phyloP scores from a whole-genome alignment of 1,139 yeast species.

The Blastobotrys ciferrii region DNA sequence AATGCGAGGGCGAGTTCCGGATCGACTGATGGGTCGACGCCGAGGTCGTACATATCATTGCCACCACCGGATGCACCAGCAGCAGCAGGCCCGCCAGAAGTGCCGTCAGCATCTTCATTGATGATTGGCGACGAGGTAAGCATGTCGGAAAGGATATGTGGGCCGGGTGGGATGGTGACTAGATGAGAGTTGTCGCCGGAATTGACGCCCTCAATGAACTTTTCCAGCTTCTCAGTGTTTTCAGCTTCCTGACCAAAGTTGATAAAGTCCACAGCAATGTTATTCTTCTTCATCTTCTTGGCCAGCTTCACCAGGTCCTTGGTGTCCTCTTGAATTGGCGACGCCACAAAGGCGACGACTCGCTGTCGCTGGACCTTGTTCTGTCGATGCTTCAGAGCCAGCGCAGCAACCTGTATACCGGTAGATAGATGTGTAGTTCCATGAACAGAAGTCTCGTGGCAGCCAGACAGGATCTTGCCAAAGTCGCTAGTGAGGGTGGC shows the following conservation, averaged over 20 bases:
- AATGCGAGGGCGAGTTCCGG: constrained; percentile 96
- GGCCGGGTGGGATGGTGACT: constrained; percentile 86
- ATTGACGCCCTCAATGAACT: constrained; percentile 72
- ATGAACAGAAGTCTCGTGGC: constrained; percentile 74
- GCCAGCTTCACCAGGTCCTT: constrained; percentile 81
- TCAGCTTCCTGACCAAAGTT: constrained; percentile 86
- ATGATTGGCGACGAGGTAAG: constrained; percentile 69
- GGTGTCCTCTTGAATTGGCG: constrained; percentile 72
- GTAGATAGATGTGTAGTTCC: constrained; percentile 73
- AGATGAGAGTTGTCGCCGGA: constrained; percentile 79
- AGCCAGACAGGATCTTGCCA: constrained; percentile 84
- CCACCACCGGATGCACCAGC: constrained; percentile 42
- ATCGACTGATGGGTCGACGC: constrained; percentile 88
- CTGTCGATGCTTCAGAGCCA: constrained; percentile 94
- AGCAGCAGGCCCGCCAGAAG: constrained; percentile 47
- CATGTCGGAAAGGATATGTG: constrained; percentile 71
- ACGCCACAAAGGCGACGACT: constrained; percentile 84
- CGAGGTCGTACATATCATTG: constrained; percentile 54
- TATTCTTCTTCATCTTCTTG: constrained; percentile 90
- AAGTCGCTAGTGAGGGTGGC: constrained; percentile 86
- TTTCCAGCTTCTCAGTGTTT: constrained; percentile 77
- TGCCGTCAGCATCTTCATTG: constrained; percentile 49
- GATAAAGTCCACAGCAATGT: constrained; percentile 83
- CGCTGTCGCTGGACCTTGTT: constrained; percentile 91
- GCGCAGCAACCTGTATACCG: constrained; percentile 93